These are phyloP conservation scores for Cryptococcus depauperatus DNA, from an alignment of 1,284 basidiomycete genomes.

Conservation along the genomic window DNA sequence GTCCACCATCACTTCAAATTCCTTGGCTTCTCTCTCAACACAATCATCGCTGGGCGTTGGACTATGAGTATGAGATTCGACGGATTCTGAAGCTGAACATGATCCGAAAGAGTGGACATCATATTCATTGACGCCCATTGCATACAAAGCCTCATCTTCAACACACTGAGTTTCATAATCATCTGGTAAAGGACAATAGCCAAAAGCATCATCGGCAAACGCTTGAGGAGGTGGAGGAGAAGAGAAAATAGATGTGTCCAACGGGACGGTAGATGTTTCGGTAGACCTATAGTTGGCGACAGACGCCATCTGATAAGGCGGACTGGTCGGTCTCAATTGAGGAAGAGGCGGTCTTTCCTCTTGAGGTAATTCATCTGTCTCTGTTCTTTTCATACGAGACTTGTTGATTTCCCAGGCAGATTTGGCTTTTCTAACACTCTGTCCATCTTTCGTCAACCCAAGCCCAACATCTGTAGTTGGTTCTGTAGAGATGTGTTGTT, in stretches of 20 bases:
- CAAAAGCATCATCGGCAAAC: conserved; percentile 28
- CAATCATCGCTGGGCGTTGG: conserved; percentile 9
- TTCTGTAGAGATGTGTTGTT: conserved; percentile 1
- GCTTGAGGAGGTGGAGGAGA: conserved; percentile 14
- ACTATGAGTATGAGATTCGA: conserved; percentile 1
- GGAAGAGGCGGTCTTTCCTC: conserved; percentile 22
- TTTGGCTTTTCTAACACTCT: conserved; percentile 31
- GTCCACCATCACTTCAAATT: conserved; percentile 6
- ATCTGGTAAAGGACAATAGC: conserved; percentile 30
- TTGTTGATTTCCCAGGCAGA: conserved; percentile 28
- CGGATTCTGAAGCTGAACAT: conserved; percentile 2
- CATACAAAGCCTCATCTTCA: conserved; percentile 30
- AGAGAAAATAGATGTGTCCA: conserved; percentile 4
- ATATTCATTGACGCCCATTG: conserved; percentile 15
- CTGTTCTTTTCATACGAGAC: conserved; percentile 7
- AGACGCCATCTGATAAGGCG: conserved; percentile 3
- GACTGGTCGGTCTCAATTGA: background rate
- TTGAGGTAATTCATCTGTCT: conserved; percentile 17
- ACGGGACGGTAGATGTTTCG: background rate
- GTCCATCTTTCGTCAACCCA: conserved; percentile 25
- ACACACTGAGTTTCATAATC: conserved; percentile 36
- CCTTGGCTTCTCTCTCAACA: conserved; percentile 9
- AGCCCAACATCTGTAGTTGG: conserved; percentile 19
- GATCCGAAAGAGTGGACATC: conserved; percentile 20
- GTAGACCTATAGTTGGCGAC: conserved; percentile 7